Percentiles rank a stretch among this genome's conserved stretches.
Evolutionary conservation across 805 yeast genomes (phyloP).

Genomic region (Lipomyces spencermartinsiae): DNA sequence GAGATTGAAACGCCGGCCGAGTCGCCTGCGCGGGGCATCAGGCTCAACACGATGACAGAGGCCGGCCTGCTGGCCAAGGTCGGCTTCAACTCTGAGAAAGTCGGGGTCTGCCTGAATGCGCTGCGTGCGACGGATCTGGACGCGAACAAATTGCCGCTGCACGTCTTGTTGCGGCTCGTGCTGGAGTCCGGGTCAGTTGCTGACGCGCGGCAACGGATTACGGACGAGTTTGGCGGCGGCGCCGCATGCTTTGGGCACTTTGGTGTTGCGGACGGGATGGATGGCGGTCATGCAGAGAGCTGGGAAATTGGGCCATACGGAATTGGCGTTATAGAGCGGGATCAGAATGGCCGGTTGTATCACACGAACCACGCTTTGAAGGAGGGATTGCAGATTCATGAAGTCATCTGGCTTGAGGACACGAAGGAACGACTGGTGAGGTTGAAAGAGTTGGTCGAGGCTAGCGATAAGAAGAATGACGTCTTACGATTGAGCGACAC

Average conservation of each 20-base stretch:
- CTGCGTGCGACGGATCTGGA: slow-evolving; percentile 46
- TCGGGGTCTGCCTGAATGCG: slow-evolving; percentile 48
- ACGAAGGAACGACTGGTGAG: slow-evolving; percentile 30
- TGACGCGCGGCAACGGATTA: slow-evolving; percentile 38
- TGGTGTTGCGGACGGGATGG: slow-evolving; percentile 36
- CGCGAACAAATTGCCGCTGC: slow-evolving; percentile 47
- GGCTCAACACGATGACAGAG: slow-evolving; percentile 46
- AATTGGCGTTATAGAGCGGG: slow-evolving; percentile 20
- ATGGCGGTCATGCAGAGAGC: slow-evolving; percentile 28
- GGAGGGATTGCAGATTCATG: slow-evolving; percentile 23
- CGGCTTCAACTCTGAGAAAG: slow-evolving; percentile 47
- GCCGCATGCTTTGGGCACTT: slow-evolving; percentile 37
- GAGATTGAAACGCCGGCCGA: slow-evolving; percentile 38
- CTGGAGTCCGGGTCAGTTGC: slow-evolving; percentile 43
- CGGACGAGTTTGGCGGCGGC: slow-evolving; percentile 25
- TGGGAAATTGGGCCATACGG: slow-evolving; percentile 38
- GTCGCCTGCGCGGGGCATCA: slow-evolving; percentile 31
- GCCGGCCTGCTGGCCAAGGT: slow-evolving; percentile 50
- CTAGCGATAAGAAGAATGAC: slow-evolving; percentile 7
- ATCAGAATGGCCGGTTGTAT: slow-evolving; percentile 23
- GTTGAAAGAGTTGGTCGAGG: slow-evolving; percentile 21
- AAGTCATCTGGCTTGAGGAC: slow-evolving; percentile 35
- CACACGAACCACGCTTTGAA: slow-evolving; percentile 35
- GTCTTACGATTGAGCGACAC: slow-evolving; percentile 7
- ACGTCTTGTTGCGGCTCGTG: slow-evolving; percentile 48